Base-by-base conservation (phyloP, 768 basidiomycete genomes). In the Steccherinum ochraceum region DNA sequence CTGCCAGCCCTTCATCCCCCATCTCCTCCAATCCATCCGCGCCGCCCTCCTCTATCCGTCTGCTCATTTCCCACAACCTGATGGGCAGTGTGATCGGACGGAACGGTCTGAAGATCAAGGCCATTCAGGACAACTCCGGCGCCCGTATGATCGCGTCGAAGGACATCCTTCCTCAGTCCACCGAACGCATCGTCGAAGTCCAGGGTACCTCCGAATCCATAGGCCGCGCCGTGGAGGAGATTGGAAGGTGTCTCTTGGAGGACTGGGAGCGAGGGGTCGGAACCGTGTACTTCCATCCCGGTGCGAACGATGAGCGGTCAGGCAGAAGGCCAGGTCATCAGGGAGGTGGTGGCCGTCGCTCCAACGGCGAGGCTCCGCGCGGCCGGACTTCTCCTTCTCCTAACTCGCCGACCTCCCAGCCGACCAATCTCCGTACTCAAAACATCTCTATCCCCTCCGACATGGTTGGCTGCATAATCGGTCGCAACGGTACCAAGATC, bases 71-170 rank as follows among this genome's bases (percentile, higher is more conserved):
- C 42, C 96, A 99, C 75, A 95, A 97, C 71, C 79, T 99, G 58
- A 99, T 99, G 96, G 96, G 96, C 48, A 93, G 92, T 54, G 89
- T 99, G 73, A 97, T 98, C 61, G 96, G 96, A 60, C 87, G 94
- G 57, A 87, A 74, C 49, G 96, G 96, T 60, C 83, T 91, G 67
- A 97, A 96, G 81, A 98, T 99, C 70, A 97, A 98, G 74, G 89
- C 93, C 63, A 98, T 99, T 66, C 96, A 99, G 67, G 95, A 97
- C 68, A 73, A 79, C 44, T 95, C 95, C 35, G 93, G 93, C 46
- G 93, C 93, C 18, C 88, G 96, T 50, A 99, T 99, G 94, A 88
- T 97, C 50, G 96, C 96, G 41, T 90, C 91, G 54, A 98, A 98
- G 70, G 96, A 98, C 64, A 97, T 98, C 89, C 81, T 99, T 42